Conservation (phyloP, 2,329 filamentous ascomycete genomes). For the Colletotrichum sp. region DNA sequence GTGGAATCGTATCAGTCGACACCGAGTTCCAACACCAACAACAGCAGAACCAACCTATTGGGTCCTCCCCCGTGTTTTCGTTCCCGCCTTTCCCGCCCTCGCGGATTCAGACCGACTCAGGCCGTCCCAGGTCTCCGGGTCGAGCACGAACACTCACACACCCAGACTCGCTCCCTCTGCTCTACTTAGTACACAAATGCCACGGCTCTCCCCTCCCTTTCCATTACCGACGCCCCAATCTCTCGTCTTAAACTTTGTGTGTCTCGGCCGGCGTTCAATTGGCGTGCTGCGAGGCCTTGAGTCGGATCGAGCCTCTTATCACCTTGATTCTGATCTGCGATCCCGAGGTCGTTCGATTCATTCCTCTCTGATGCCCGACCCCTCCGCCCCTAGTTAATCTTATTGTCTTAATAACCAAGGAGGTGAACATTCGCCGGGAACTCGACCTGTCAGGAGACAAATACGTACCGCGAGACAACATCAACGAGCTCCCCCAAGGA, state of each 20-base stretch:
- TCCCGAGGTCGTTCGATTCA: neutral
- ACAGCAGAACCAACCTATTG: constrained; percentile 15
- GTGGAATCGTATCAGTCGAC: constrained; percentile 4
- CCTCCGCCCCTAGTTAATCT: neutral
- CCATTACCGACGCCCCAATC: neutral
- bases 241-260: neutral
- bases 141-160: neutral
- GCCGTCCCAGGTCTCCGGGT: constrained; percentile 8
- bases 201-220: neutral
- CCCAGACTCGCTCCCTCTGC: neutral
- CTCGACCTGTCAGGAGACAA: neutral
- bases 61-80: constrained; percentile 16
- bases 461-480: neutral
- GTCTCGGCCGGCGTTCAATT: neutral
- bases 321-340: neutral
- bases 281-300: neutral
- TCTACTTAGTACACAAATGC: neutral
- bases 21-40: neutral
- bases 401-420: neutral
- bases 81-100: constrained; percentile 19
- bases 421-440: neutral
- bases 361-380: neutral
- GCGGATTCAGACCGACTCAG: constrained; percentile 18
- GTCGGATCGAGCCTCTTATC: neutral
- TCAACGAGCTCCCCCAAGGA: neutral